Evolutionary conservation across 2,329 filamentous ascomycete species (phyloP).

Genomic region (Clonostachys sp.): DNA sequence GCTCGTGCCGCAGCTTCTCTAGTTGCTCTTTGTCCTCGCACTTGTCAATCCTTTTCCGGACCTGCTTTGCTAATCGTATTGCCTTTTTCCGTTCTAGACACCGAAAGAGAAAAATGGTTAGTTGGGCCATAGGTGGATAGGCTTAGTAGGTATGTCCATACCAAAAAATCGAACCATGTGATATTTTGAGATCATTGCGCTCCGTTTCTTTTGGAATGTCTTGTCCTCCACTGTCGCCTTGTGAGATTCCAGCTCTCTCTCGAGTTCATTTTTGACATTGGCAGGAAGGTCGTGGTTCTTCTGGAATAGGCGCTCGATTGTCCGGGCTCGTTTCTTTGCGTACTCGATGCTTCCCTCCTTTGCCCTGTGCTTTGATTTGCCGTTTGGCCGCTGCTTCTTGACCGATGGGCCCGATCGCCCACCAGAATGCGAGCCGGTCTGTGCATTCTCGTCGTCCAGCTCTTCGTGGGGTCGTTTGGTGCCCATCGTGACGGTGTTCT

Average conservation of each 20-base stretch:
- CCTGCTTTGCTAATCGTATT: conserved; percentile 59
- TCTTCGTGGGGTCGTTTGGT: conserved; percentile 22
- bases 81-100: conserved; percentile 67
- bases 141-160: conserved; percentile 20
- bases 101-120: background rate
- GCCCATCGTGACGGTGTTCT: conserved; percentile 13
- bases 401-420: conserved; percentile 7
- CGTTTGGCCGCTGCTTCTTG: conserved; percentile 26
- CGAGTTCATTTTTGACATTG: conserved; percentile 62
- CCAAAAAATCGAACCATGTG: conserved; percentile 85
- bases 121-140: background rate
- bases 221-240: conserved; percentile 58
- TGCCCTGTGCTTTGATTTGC: conserved; percentile 30
- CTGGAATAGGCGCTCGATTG: conserved; percentile 62
- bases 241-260: conserved; percentile 66
- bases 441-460: conserved; percentile 10
- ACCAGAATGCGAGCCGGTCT: conserved; percentile 5
- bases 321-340: conserved; percentile 68
- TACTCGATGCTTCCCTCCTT: conserved; percentile 49
- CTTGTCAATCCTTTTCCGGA: conserved; percentile 52
- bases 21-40: conserved; percentile 45
- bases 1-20: conserved; percentile 44
- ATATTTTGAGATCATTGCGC: conserved; percentile 71
- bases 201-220: conserved; percentile 55
- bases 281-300: conserved; percentile 60